Evolutionary conservation across 768 basidiomycete genomes (phyloP).

Genomic region (Flagelloscypha sp.): DNA sequence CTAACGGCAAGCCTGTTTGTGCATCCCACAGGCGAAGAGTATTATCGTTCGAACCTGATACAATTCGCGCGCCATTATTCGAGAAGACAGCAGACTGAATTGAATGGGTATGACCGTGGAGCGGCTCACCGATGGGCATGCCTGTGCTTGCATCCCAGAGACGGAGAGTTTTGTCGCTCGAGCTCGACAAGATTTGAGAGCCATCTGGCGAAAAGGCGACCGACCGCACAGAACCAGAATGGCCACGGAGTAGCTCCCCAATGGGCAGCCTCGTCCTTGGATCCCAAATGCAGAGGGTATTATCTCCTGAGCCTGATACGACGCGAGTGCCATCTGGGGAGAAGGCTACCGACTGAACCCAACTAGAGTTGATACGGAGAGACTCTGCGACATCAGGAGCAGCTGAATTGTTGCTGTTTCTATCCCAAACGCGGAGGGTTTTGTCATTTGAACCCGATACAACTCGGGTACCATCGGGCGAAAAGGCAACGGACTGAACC

Average conservation of each 20-base stretch:
- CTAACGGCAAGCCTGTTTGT: background rate
- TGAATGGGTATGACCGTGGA: conserved; percentile 9
- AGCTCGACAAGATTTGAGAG: conserved; percentile 5
- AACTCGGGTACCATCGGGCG: conserved; percentile 13
- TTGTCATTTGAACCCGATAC: conserved; percentile 13
- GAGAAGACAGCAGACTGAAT: conserved; percentile 12
- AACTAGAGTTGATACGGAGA: conserved; percentile 6
- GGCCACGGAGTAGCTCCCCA: background rate
- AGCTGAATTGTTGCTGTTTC: too few species aligned
- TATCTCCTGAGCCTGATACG: conserved; percentile 9
- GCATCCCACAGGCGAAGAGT: conserved; percentile 13
- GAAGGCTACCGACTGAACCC: conserved; percentile 23
- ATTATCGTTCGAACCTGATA: conserved; percentile 12
- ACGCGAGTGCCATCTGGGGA: conserved; percentile 36
- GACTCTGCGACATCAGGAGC: too few species aligned
- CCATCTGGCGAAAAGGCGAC: conserved; percentile 11
- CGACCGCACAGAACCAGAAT: background rate
- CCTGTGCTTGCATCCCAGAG: conserved; percentile 11
- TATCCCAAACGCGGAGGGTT: conserved; percentile 12
- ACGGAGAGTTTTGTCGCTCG: conserved; percentile 5
- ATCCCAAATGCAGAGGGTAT: conserved; percentile 9
- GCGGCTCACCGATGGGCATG: background rate
- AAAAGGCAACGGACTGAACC: conserved; percentile 11
- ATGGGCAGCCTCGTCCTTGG: background rate
- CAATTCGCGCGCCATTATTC: conserved; percentile 12